Percentiles rank a stretch among this genome's conserved stretches.
These are phyloP conservation scores for Boletus coccyginus DNA, from an alignment of 768 basidiomycete genomes.

Conservation along the genomic window DNA sequence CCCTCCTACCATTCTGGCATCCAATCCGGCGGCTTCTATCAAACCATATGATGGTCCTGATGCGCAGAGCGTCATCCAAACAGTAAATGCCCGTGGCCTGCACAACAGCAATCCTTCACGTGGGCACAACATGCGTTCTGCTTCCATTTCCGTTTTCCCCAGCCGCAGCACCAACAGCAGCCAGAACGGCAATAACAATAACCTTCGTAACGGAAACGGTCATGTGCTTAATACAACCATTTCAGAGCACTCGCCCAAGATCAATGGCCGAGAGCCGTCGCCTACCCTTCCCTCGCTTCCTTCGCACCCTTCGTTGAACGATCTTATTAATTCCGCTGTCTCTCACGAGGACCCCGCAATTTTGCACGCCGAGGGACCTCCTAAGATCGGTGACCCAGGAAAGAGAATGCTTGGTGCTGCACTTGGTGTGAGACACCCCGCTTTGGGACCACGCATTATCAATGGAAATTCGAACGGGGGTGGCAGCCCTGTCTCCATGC, in stretches of 20 bases:
- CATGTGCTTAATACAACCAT: slow-evolving; percentile 44
- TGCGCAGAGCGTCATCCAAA: slow-evolving; percentile 81
- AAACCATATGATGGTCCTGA: slow-evolving; percentile 94
- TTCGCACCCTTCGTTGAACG: slow-evolving; percentile 79
- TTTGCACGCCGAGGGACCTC: slow-evolving; percentile 50
- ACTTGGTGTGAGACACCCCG: slow-evolving; percentile 79
- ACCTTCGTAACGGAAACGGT: slow-evolving; percentile 28
- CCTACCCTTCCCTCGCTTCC: slow-evolving; percentile 81
- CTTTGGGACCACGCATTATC: slow-evolving; percentile 59
- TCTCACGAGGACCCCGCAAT: slow-evolving; percentile 66
- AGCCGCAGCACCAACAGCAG: slow-evolving; percentile 45
- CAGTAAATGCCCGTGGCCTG: slow-evolving; percentile 71
- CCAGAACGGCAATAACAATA: slow-evolving; percentile 29
- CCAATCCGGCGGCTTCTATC: slow-evolving; percentile 59
- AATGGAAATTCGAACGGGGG: slow-evolving; percentile 37
- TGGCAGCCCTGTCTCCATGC: slow-evolving; percentile 24
- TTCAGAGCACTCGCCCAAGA: slow-evolving; percentile 45
- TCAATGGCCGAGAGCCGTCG: slow-evolving; percentile 66
- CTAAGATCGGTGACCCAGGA: slow-evolving; percentile 83
- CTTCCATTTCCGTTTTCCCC: slow-evolving; percentile 63
- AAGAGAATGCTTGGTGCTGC: slow-evolving; percentile 88
- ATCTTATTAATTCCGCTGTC: slow-evolving; percentile 74
- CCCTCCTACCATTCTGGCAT: slow-evolving; percentile 66
- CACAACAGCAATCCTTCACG: slow-evolving; percentile 61
- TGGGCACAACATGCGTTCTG: slow-evolving; percentile 67